Evolutionary conservation across 495 filamentous ascomycete species (phyloP), one percentile per base, ranked within the genome.

Genomic region (Penicillium cosmopolitanum): DNA sequence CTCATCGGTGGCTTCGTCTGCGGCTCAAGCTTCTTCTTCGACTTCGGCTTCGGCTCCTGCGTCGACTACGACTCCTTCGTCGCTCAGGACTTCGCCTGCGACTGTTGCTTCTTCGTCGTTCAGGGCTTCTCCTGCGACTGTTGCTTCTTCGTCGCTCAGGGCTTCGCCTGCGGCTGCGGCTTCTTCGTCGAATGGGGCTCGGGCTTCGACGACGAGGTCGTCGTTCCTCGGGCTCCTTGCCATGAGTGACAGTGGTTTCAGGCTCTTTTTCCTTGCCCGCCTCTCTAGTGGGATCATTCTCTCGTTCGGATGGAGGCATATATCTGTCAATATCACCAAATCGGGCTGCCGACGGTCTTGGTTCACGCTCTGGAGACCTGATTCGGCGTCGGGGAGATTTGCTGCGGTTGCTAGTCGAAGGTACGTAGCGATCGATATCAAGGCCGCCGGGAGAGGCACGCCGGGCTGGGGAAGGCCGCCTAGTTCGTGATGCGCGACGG

Each of bases 251-350:
- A 6, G 77, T 46, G 18, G 34, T 53, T 56, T 68, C 64, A 11
- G 47, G 55, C 1, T 73, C 64, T 15, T 31, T 34, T 5, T 58
- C 42, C 9, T 59, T 65, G n/a, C 52, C 63, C 28, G 52, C 54
- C 23, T 61, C 51, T 50, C 51, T 55, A 25, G 40, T n/a, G n/a
- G 60, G 34, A 15, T 71, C 73, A 11, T 69, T 62, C 18, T 71
- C 67, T 13, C 67, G 62, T n/a, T 75, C 76, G 25, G 62, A 70
- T n/a, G 57, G 62, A 16, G 82, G 82, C n/a, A 84, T 76, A 60
- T 86, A 85, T 7, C 82, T 78, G 67, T 86, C 82, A 60, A 83
- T 81, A 8, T 84, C 78, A 19, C 74, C 67, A 31, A 68, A 69
- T 3, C 70, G 55, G 13, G 50, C 19, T 13, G 36, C 11, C 36